These are phyloP conservation scores for Ascocoryne sarcoides DNA, from an alignment of 2,329 filamentous ascomycete species.

Conservation along the genomic window DNA sequence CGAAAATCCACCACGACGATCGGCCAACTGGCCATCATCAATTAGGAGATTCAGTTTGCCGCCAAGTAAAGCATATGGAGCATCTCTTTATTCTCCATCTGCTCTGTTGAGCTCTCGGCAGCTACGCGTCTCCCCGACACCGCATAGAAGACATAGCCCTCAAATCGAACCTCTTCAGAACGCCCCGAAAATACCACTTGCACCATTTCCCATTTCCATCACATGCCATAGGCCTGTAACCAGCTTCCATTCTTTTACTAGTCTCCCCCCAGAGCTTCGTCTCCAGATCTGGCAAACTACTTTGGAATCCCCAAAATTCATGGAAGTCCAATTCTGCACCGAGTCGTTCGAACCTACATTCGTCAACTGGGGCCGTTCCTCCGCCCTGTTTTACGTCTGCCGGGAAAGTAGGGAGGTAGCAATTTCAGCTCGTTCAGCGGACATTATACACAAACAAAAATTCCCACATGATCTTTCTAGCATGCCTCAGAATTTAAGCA, in stretches of 20 bases:
- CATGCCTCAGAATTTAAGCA: neutral
- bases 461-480: too few relatives aligned
- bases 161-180: neutral
- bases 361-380: too few relatives aligned
- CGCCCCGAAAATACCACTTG: too few relatives aligned
- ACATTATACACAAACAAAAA: too few relatives aligned
- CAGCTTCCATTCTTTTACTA: neutral
- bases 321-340: slow-evolving; percentile 6
- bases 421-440: neutral
- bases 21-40: too few relatives aligned
- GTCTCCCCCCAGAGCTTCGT: slow-evolving; percentile 4
- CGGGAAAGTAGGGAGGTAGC: slow-evolving; percentile 7
- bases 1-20: too few relatives aligned
- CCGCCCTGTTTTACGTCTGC: slow-evolving; percentile 2
- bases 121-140: neutral
- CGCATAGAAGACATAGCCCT: neutral
- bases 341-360: neutral
- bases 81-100: too few relatives aligned
- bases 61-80: too few relatives aligned
- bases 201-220: neutral
- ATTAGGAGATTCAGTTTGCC: too few relatives aligned
- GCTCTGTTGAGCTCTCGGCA: too few relatives aligned
- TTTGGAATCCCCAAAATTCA: slow-evolving; percentile 4
- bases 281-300: slow-evolving; percentile 6
- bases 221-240: neutral